Conservation (phyloP, 495 filamentous ascomycete species). For the Hyaloscypha hepaticicola region DNA sequence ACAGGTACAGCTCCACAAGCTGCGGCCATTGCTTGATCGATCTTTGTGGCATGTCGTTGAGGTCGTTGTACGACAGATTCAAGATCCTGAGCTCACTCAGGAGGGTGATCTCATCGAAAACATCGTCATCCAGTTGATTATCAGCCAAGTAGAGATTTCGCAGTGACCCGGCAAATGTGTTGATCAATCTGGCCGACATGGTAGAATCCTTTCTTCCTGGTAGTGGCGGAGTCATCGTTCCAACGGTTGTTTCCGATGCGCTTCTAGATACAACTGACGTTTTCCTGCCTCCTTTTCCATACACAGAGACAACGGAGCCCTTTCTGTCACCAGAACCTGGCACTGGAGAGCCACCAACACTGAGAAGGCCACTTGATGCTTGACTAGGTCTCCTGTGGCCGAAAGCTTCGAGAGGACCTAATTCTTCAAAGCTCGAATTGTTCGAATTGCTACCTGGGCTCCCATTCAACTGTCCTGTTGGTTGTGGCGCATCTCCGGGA, state of each 20-base stretch:
- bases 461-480: constrained; percentile 33
- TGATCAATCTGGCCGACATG: constrained; percentile 67
- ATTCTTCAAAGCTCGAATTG: constrained; percentile 74
- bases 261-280: constrained; percentile 74
- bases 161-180: constrained; percentile 83
- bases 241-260: constrained; percentile 40
- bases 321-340: constrained; percentile 63
- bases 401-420: constrained; percentile 65
- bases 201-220: constrained; percentile 80
- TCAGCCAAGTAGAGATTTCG: constrained; percentile 86
- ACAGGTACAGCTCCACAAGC: constrained; percentile 89
- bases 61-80: constrained; percentile 92
- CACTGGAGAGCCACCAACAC: constrained; percentile 69
- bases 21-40: constrained; percentile 84
- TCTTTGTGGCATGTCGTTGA: constrained; percentile 87
- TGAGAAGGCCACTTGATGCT: constrained; percentile 70
- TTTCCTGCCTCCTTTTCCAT: constrained; percentile 74
- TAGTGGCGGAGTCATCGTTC: constrained; percentile 53
- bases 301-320: constrained; percentile 75
- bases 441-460: constrained; percentile 55
- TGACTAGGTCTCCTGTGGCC: constrained; percentile 77
- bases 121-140: constrained; percentile 89
- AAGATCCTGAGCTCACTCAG: constrained; percentile 83
- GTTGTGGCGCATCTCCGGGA: constrained; percentile 45
- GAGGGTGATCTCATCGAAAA: constrained; percentile 83